Evolutionary conservation across 306 rosid species (phyloP), one percentile per base, ranked within the genome.

Genomic region (Morella rubra): DNA sequence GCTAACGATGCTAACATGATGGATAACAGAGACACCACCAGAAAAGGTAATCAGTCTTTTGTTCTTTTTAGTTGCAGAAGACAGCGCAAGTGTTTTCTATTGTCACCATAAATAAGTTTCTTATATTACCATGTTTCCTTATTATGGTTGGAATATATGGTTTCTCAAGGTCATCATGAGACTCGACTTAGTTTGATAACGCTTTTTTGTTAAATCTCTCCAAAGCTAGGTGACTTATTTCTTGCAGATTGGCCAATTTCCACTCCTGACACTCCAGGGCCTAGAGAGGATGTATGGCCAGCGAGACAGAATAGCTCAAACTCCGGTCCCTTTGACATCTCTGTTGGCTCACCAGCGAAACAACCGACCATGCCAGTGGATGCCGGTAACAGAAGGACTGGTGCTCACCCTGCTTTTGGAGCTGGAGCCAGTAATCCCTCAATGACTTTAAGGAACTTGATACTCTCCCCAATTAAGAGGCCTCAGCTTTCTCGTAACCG

Each of bases 231-330:
- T 91, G 85, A 96, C 98, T 91, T 78, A 96, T 85, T 85, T 96
- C 84, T 84, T 75, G 92, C 98, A 96, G 99, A 86, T 86, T 83
- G 89, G 83, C 83, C 81, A 84, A 81, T 85, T 64, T 78, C 80
- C 85, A 86, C 91, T 88, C 99, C 99, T 77, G 88, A 85, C 69
- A 96, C 99, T 82, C 98, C 98, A 96, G 99, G 99, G 71, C 96
- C 99, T 41, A 91, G 95, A 86, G 99, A 96, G 79, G 93, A 96
- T 69, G 77, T 93, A 73, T 96, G 99, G 99, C 90, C 98, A 45
- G 87, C 93, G 62, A 85, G 93, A 79, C 99, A 96, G 89, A 92
- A 78, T 69, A 91, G 99, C 84, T 87, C 92, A 49, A 92, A 90
- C 85, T 92, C 96, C 0, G 93, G 91, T 20, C 90, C 82, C 68